Base-by-base conservation (phyloP, 192 early-diverging fungal genomes). In the Tieghemiomyces parasiticus region DNA sequence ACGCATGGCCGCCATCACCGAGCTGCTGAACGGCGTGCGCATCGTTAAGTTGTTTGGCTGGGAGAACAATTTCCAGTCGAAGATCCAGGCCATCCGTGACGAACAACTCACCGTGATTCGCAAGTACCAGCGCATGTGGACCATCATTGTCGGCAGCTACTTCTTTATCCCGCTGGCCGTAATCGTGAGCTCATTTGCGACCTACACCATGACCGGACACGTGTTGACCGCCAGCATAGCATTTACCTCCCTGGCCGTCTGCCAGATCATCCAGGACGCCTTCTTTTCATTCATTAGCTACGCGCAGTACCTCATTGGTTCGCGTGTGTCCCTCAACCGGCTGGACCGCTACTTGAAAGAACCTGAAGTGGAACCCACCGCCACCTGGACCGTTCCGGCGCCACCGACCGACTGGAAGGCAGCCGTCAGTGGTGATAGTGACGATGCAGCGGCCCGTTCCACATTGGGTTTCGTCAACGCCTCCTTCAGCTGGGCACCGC, bases 11-110 rank as follows among this genome's bases (percentile, higher is more conserved):
- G 74, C 81, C 61, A 79, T 89, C 48, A 93, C 88, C 44, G 92
- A 97, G 68, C 73, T 90, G 61, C 72, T 94, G 47, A 76, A 89
- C 70, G 92, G 90, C 38, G 95, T 98, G 44, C 79, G 90, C 24
- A 88, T 95, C 28, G 82, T 98, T 59, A 98, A 98, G 67, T 81
- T 96, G 59, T 90, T 90, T 72, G 87, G 84, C 30, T 92, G 89
- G 89, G 83, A 90, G 68, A 59, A 73, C 44, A 72, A 78, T 52
- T 91, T 97, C 62, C 65, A 82, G 45, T 71, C 77, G 29, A 77
- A 80, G 42, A 76, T 95, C 16, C 71, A 77, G 3, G 74, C 67
- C 16, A 75, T 81, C 26, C 78, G 86, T 33, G 71, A 79, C n/a
- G 68, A 67, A n/a, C 86, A 90, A 69, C 65, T 89, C 22, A 67